Evolutionary conservation across 805 yeast species (phyloP), one percentile per base, ranked within the genome.

Genomic region (Vanderwaltozyma polyspora): DNA sequence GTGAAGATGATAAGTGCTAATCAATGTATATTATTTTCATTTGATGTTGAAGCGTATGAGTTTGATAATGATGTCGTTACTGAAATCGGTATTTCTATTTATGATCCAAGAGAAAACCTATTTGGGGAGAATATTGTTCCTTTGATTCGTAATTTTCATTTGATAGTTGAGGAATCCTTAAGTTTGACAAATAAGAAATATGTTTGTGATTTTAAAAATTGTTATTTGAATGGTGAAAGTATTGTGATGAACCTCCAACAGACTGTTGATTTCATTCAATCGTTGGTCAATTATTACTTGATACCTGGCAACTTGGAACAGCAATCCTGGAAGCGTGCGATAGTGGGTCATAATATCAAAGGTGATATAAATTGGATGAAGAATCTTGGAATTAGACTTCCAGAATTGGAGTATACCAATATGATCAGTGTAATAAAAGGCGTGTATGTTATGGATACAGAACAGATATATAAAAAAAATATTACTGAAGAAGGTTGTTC

Each of bases 31-130:
- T 55, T 67, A 14, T 56, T 74, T 28, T 59, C 68, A 6, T 49
- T 74, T 25, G 80, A 75, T 49, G 57, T 72, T 1, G 81, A 74
- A 47, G 78, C 79, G 1, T 72, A 52, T 58, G 80, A 75, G 44
- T 42, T 47, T 19, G 51, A 66, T 40, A 53, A 52, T 9, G 42
- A 57, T n/a, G 36, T 52, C 6, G 59, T 74, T 3, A 74, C 78
- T 0, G 80, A 75, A 44, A 63, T 75, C 32, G 80, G 80, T 1
- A 57, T 74, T 3, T 55, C 74, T 5, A 66, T 74, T 3, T 72
- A 64, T 46, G 77, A 74, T 41, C 79, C 79, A 4, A 46, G 67
- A 16, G 59, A 52, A 26, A 74, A 71, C 38, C 16, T 8, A 13
- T 19, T 19, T 11, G 30, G 41, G 6, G 29, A 44, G 13, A 46